A percentile compares a stretch with the other conserved stretches of the same genome.
phyloP scores from a whole-genome alignment of 371 early-diverging fungal species.

The Apophysomyces trapeziformis region DNA sequence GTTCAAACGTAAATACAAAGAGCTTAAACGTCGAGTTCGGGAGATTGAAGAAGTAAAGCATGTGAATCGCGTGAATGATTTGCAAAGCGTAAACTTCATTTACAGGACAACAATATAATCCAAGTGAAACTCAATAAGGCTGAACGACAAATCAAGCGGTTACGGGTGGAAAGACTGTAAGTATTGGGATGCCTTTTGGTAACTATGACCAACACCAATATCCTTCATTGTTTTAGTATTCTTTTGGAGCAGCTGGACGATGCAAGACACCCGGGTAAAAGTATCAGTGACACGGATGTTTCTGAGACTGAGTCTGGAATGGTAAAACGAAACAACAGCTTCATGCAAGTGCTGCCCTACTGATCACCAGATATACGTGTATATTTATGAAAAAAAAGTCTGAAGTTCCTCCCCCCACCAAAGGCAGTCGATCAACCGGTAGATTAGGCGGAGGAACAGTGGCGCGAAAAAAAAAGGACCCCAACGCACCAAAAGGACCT shows the following conservation, averaged over 20 bases:
- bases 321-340: constrained; percentile 46
- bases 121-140: constrained; percentile 34
- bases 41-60: constrained; percentile 63
- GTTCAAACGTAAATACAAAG: constrained; percentile 54
- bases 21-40: constrained; percentile 62
- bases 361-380: constrained; percentile 13
- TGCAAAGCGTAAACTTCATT: background rate
- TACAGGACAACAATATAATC: constrained; percentile 40
- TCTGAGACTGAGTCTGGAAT: constrained; percentile 48
- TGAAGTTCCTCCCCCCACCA: constrained; percentile 19
- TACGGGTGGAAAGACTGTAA: constrained; percentile 56
- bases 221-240: constrained; percentile 18
- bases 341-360: constrained; percentile 11
- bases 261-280: constrained; percentile 7
- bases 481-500: constrained; percentile 66
- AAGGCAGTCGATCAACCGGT: constrained; percentile 17
- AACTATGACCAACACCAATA: background rate
- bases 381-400: constrained; percentile 18
- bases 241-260: constrained; percentile 33
- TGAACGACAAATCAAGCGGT: constrained; percentile 47
- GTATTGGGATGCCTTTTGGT: background rate
- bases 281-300: constrained; percentile 39
- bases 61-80: background rate
- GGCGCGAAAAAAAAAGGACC: constrained; percentile 52
- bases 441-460: constrained; percentile 12